Evolutionary conservation across 352 stramenopile genomes (phyloP), one percentile per base, ranked within the genome.

Genomic region (Phytophthora pisi): DNA sequence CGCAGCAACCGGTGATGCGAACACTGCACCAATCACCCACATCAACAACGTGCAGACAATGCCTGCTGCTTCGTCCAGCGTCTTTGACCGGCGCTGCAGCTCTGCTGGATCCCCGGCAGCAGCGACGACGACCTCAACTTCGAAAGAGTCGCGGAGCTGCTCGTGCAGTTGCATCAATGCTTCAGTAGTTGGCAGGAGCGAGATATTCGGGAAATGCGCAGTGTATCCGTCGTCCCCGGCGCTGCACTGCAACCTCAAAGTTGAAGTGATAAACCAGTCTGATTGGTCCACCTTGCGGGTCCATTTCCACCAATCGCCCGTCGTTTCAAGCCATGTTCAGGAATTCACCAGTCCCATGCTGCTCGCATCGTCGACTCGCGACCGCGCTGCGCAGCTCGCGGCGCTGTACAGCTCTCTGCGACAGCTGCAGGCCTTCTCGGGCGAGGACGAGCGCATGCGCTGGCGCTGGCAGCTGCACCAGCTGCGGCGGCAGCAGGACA

Each of bases 391-490:
- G 47, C 56, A 72, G 11, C 38, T 82, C 16, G 28, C 66, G 23
- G 58, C 61, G 36, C 40, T 82, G 8, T 67, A 77, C 59, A 55
- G 51, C 13, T 69, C 61, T 31, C 61, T 84, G 20, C 60, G 56
- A 5, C 28, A 51, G 15, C 53, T 66, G 2, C 57, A 75, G 6
- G 9, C 34, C 3, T 75, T 82, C 61, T 65, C 51, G 1, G 58
- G 62, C 40, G 77, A 82, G 52, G 66, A 74, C 13, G 77, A 82
- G 45, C 77, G 74, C 26, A 77, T 72, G 40, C 65, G 66, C 18
- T 86, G 75, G 75, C 68, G 69, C 31, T 79, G 62, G 75, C 54
- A 61, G 16, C 64, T 79, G 56, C 64, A 84, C 28, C 70, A 77
- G 55, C 63, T 82, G 38, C 75, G 63, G 40, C 61, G 68, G 16